Conservation (phyloP, 1,284 basidiomycete genomes). For the Malassezia furfur region DNA sequence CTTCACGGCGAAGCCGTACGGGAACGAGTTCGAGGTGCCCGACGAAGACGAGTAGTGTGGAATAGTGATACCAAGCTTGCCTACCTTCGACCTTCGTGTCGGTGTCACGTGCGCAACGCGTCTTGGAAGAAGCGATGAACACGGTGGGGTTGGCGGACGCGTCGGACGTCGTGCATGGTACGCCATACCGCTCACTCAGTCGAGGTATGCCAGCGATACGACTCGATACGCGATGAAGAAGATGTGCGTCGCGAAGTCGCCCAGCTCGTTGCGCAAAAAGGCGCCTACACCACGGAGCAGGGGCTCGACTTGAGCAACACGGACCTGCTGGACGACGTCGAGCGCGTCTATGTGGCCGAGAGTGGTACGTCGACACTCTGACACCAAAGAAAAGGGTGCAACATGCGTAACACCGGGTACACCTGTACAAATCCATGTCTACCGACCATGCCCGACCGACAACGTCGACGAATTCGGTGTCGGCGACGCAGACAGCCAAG, state of each 20-base stretch:
- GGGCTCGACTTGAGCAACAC: not conserved
- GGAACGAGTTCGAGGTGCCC: conserved; percentile 40
- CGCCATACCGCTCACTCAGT: conserved; percentile 1
- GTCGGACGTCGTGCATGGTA: conserved; percentile 3
- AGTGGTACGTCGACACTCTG: conserved; percentile 45
- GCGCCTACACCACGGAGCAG: not conserved
- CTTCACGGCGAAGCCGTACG: conserved; percentile 45
- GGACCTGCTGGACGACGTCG: conserved; percentile 56
- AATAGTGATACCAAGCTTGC: not conserved
- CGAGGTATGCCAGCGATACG: conserved; percentile 4
- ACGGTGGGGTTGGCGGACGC: not conserved
- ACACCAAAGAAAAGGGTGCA: not conserved
- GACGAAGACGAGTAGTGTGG: conserved; percentile 37
- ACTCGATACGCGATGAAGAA: not conserved
- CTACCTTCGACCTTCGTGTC: not conserved
- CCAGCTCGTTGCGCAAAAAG: not conserved
- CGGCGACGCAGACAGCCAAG: conserved; percentile 53
- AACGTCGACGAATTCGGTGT: conserved; percentile 69
- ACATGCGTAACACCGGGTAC: not conserved
- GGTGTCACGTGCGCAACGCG: conserved; percentile 12
- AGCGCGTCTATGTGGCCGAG: conserved; percentile 67
- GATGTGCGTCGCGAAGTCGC: not conserved
- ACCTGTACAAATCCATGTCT: conserved; percentile 62
- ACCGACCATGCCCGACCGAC: conserved; percentile 64
- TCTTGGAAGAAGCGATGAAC: not conserved